phyloP scores from a whole-genome alignment of 2,329 filamentous ascomycete genomes.

The Arthrinium puccinioides region DNA sequence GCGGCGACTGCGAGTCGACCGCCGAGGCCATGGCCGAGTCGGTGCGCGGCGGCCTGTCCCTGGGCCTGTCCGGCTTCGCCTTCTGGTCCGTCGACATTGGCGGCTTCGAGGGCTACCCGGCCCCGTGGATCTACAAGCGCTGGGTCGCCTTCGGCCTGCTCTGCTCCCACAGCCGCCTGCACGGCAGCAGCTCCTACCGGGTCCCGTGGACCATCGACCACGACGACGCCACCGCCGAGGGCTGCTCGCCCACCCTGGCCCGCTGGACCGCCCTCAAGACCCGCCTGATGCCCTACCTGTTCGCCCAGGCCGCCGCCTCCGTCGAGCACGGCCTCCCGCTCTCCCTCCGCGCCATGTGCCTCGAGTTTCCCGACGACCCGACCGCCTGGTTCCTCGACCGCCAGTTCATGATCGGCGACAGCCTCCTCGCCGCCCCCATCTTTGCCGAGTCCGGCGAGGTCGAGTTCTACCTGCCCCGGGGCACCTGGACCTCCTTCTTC shows the following conservation, averaged over 20 bases:
- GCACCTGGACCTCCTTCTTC: conserved; percentile 41
- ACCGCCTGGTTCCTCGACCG: conserved; percentile 61
- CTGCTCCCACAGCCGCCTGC: conserved; percentile 62
- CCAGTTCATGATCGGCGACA: conserved; percentile 66
- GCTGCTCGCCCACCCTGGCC: conserved; percentile 43
- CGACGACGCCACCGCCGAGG: conserved; percentile 48
- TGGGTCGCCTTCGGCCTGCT: conserved; percentile 72
- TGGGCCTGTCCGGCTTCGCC: conserved; percentile 57
- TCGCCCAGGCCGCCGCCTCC: conserved; percentile 33
- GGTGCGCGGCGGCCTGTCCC: conserved; percentile 55
- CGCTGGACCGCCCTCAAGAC: conserved; percentile 43
- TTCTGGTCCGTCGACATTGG: conserved; percentile 68
- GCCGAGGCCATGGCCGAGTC: conserved; percentile 68
- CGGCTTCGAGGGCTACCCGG: conserved; percentile 62
- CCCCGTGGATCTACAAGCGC: conserved; percentile 65
- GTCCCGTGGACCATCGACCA: conserved; percentile 69
- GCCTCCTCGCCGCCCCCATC: conserved; percentile 54
- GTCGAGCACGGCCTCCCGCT: conserved; percentile 49
- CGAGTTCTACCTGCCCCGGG: conserved; percentile 55
- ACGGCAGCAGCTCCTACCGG: conserved; percentile 63
- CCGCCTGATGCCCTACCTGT: conserved; percentile 45
- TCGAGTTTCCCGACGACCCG: conserved; percentile 66
- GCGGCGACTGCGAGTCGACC: conserved; percentile 68
- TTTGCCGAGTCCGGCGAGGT: conserved; percentile 62
- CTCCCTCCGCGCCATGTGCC: conserved; percentile 55